Conservation (phyloP, 805 yeast species). For the Schwanniomyces pseudopolymorphus region DNA sequence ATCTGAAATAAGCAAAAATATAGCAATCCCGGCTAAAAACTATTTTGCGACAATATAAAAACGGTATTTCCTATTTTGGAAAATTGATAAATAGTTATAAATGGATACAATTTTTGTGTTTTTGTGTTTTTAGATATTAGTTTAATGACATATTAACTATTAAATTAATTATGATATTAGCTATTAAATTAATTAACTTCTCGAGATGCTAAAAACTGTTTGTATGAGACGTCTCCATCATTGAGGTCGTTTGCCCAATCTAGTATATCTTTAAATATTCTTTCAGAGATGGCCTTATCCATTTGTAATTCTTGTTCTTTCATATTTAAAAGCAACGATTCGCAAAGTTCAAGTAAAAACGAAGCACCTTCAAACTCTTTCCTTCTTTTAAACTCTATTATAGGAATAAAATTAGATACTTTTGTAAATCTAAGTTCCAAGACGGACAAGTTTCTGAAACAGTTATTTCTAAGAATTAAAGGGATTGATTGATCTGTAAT, state of each 20-base stretch:
- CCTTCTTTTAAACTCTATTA: constrained; percentile 65
- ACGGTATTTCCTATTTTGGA: neutral
- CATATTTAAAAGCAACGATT: constrained; percentile 58
- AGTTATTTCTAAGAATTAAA: constrained; percentile 41
- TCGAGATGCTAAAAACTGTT: constrained; percentile 6
- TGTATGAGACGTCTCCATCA: constrained; percentile 35
- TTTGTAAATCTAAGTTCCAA: constrained; percentile 68
- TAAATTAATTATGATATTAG: neutral
- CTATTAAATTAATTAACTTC: neutral
- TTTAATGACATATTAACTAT: too few species aligned
- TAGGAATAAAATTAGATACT: constrained; percentile 58
- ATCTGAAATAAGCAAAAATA: neutral
- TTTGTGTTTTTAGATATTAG: neutral
- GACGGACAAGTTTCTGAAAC: constrained; percentile 62
- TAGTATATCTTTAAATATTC: constrained; percentile 60
- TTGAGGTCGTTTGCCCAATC: constrained; percentile 58
- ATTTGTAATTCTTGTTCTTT: constrained; percentile 58
- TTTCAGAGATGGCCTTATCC: constrained; percentile 54
- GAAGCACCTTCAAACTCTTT: constrained; percentile 46
- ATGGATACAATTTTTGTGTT: neutral
- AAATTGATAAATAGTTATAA: neutral
- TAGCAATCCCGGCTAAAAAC: neutral
- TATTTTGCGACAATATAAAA: neutral
- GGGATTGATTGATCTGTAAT: constrained; percentile 63
- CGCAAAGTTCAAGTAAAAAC: constrained; percentile 78